Conservation (phyloP, 352 stramenopile genomes). For the Paralagenidium karlingii region DNA sequence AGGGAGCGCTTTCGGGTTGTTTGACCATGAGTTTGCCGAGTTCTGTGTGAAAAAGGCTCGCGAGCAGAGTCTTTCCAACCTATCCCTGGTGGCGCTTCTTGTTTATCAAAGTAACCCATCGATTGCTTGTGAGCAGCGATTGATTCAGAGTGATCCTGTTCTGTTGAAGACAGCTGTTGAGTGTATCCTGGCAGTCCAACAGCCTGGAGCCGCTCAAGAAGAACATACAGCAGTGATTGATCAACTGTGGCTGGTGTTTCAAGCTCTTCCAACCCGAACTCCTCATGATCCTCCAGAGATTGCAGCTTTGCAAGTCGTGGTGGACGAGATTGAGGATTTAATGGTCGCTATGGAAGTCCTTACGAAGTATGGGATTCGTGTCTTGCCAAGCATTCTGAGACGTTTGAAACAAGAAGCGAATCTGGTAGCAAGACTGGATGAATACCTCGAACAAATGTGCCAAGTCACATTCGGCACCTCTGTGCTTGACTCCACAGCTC, state of each 20-base stretch:
- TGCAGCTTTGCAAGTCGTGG: slow-evolving; percentile 42
- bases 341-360: slow-evolving; percentile 60
- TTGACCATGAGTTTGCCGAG: neutral
- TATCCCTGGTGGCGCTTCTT: slow-evolving; percentile 35
- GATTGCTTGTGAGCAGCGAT: slow-evolving; percentile 18
- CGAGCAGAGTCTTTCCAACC: no score
- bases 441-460: no score
- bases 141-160: slow-evolving; percentile 42
- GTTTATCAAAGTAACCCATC: slow-evolving; percentile 55
- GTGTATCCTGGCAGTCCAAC: slow-evolving; percentile 21
- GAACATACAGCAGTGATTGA: slow-evolving; percentile 24
- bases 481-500: no score
- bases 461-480: no score
- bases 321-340: slow-evolving; percentile 62
- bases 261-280: slow-evolving; percentile 58
- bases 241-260: slow-evolving; percentile 54
- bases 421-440: no score
- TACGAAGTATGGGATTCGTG: slow-evolving; percentile 33
- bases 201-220: slow-evolving; percentile 1
- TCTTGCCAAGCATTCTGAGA: slow-evolving; percentile 13
- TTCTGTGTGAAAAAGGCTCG: no score
- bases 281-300: slow-evolving; percentile 34
- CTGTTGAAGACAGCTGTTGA: slow-evolving; percentile 48
- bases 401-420: no score
- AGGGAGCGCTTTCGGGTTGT: neutral